These are phyloP conservation scores for Teratosphaeria epicoccoides DNA, from an alignment of 2,329 filamentous ascomycete genomes.

Conservation along the genomic window DNA sequence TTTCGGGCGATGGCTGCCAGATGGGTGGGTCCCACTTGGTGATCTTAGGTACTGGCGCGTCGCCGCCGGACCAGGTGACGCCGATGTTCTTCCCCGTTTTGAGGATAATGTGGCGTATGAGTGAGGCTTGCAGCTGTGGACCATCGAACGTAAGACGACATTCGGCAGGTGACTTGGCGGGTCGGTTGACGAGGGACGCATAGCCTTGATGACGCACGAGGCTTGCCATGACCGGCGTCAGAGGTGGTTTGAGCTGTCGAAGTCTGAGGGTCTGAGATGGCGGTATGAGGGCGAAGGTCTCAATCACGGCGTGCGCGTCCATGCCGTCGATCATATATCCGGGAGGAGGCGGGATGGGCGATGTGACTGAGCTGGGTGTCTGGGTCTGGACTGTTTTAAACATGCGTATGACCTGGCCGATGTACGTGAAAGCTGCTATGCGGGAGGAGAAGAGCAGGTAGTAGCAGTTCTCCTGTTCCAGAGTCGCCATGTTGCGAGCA, in stretches of 20 bases:
- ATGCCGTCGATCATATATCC: constrained; percentile 38
- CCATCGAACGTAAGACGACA: constrained; percentile 25
- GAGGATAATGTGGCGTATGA: constrained; percentile 18
- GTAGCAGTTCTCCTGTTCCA: constrained; percentile 55
- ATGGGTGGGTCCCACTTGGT: constrained; percentile 17
- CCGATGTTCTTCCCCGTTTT: constrained; percentile 14
- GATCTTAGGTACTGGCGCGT: constrained; percentile 14
- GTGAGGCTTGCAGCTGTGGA: constrained; percentile 17
- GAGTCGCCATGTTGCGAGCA: constrained; percentile 51
- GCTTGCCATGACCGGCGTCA: constrained; percentile 20
- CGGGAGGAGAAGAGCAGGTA: constrained; percentile 56
- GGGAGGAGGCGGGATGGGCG: constrained; percentile 33
- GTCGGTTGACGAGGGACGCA: constrained; percentile 15
- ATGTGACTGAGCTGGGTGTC: constrained; percentile 32
- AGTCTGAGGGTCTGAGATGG: constrained; percentile 29
- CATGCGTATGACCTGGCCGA: constrained; percentile 43
- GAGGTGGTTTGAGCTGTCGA: constrained; percentile 26
- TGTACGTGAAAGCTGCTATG: constrained; percentile 52
- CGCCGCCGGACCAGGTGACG: constrained; percentile 21
- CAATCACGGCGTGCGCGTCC: constrained; percentile 32
- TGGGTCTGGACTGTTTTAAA: constrained; percentile 37
- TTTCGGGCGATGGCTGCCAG: constrained; percentile 1
- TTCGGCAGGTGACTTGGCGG: constrained; percentile 22
- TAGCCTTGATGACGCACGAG: constrained; percentile 30
- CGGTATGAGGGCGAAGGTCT: constrained; percentile 42